Evolutionary conservation across 2,329 filamentous ascomycete genomes (phyloP).

Genomic region (Sordariomycetes sp.): DNA sequence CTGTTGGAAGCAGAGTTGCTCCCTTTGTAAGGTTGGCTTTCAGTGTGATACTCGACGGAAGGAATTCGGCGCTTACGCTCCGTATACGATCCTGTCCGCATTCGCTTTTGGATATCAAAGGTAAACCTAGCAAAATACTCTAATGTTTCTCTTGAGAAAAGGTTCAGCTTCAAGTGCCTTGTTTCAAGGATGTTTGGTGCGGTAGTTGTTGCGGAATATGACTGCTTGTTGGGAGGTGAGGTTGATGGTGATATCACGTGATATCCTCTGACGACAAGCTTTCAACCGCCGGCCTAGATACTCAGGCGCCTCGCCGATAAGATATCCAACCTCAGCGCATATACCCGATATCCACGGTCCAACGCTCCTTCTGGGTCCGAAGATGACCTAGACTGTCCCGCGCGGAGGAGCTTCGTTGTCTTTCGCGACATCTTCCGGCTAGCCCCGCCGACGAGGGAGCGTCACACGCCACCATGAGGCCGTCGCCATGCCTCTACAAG

Average conservation of each 20-base stretch:
- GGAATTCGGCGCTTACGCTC: too few species aligned
- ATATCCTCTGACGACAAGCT: background rate
- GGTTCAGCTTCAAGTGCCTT: background rate
- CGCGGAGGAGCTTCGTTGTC: background rate
- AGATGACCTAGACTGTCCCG: background rate
- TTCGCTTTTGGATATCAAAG: too few species aligned
- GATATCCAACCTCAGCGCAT: background rate
- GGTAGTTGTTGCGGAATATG: background rate
- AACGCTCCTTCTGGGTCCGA: background rate
- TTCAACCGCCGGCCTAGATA: background rate
- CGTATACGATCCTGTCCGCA: too few species aligned
- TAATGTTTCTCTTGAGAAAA: background rate
- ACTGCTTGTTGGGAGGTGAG: background rate
- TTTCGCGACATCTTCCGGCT: background rate
- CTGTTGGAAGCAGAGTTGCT: too few species aligned
- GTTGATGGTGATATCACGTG: background rate
- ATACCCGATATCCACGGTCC: background rate
- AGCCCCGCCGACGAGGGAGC: background rate
- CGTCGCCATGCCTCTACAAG: slow-evolving; percentile 29
- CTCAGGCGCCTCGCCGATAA: background rate
- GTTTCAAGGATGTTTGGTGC: background rate
- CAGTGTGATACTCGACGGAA: too few species aligned
- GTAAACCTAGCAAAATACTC: too few species aligned
- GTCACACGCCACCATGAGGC: slow-evolving; percentile 26
- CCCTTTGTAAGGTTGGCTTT: too few species aligned